phyloP scores from a whole-genome alignment of 2,329 filamentous ascomycete species.

The Torrubiellomyces zombiae region DNA sequence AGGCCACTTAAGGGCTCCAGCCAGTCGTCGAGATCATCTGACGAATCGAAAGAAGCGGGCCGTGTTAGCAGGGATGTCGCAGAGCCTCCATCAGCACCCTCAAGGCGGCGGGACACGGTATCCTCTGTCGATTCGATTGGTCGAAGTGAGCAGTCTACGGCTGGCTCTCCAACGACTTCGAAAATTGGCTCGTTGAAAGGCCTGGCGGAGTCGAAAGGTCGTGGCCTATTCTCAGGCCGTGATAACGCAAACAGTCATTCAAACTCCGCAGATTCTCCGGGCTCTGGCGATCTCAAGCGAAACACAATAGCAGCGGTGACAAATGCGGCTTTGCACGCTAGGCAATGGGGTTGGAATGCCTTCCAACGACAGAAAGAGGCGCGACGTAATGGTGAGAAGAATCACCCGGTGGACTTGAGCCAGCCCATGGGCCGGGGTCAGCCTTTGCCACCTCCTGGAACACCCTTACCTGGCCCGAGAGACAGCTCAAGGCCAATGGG shows the following conservation, averaged over 20 bases:
- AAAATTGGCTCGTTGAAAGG: slow-evolving; percentile 21
- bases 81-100: slow-evolving; percentile 11
- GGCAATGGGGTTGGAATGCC: slow-evolving; percentile 42
- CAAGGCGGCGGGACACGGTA: slow-evolving; percentile 19
- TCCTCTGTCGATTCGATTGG: slow-evolving; percentile 19
- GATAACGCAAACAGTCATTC: slow-evolving; percentile 20
- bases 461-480: slow-evolving; percentile 52
- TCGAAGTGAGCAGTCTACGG: slow-evolving; percentile 7
- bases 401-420: slow-evolving; percentile 25
- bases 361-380: slow-evolving; percentile 32
- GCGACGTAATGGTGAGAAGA: slow-evolving; percentile 16
- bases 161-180: slow-evolving; percentile 14
- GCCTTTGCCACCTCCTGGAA: slow-evolving; percentile 66
- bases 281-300: slow-evolving; percentile 24
- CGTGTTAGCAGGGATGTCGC: too few species aligned
- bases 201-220: slow-evolving; percentile 20
- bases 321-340: slow-evolving; percentile 37
- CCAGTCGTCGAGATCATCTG: slow-evolving; percentile 33
- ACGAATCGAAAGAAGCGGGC: slow-evolving; percentile 24
- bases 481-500: slow-evolving; percentile 42
- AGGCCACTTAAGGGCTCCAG: slow-evolving; percentile 24
- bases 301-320: slow-evolving; percentile 37
- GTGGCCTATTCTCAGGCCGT: slow-evolving; percentile 22
- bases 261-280: slow-evolving; percentile 19
- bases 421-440: slow-evolving; percentile 72